Evolutionary conservation across 2,329 filamentous ascomycete species (phyloP), one percentile per base, ranked within the genome.

Genomic region (Colletotrichum musae): DNA sequence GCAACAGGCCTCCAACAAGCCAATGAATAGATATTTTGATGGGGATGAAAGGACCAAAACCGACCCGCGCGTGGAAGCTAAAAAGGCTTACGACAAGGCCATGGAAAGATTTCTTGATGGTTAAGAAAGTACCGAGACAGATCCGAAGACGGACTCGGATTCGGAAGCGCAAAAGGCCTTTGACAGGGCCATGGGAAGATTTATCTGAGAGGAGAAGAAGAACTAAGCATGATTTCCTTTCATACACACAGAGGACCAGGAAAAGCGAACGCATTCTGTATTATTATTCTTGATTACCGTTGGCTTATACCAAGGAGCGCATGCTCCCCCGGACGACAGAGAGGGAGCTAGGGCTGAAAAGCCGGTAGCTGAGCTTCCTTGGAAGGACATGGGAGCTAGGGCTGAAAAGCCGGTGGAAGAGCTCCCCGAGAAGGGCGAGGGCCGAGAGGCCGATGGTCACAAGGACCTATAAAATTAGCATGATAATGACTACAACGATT

Each of bases 401-500:
- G 56, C 50, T 32, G 28, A 32, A 32, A 32, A 32, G 28, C 28
- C 28, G 28, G 28, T 9, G 28, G 28, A 32, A 32, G 28, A 32
- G 28, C 28, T 32, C 28, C 28, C 28, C 28, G 7, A 32, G 3
- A 10, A 32, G 28, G 28, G 7, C 32, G 10, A 41, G 36, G 57
- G 56, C 50, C 62, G 56, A 70, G 10, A 57, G 62, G 56, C 56
- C 41, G 51, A 24, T 36, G 63, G 58, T 52, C n/a, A 61, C n/a
- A 24, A 61, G 24, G 45, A 26, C 62, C 47, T 52, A 32, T 51
- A 52, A 24, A 50, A 32, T 26, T 65, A 48, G 67, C 58, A 70
- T 70, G 67, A 70, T 70, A 70, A 70, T 70, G 67, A 70, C 61
- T 24, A 67, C 62, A 51, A 61, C 26, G 32, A 60, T 48, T 6